Evolutionary conservation across 2,329 filamentous ascomycete genomes (phyloP).

Genomic region (Acephala macrosclerotiorum): DNA sequence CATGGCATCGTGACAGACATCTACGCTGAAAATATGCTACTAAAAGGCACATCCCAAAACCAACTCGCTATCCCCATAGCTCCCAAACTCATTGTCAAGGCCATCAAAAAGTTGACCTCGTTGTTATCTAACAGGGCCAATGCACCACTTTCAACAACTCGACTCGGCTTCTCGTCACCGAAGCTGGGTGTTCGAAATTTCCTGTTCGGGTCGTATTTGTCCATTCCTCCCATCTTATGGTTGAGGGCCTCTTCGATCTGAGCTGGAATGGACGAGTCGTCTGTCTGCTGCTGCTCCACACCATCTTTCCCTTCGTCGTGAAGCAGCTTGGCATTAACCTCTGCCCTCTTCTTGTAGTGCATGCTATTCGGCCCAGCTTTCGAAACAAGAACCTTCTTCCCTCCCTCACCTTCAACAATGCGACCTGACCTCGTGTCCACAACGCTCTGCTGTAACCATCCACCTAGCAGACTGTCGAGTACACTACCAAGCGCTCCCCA

Average conservation of each 20-base stretch:
- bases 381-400: slow-evolving; percentile 62
- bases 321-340: slow-evolving; percentile 51
- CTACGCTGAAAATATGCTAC: slow-evolving; percentile 46
- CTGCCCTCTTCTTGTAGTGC: slow-evolving; percentile 45
- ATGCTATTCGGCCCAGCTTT: slow-evolving; percentile 40
- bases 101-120: slow-evolving; percentile 94
- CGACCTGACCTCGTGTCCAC: slow-evolving; percentile 84
- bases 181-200: slow-evolving; percentile 60
- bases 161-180: slow-evolving; percentile 57
- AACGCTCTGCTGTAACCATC: slow-evolving; percentile 84
- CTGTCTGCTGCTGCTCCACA: slow-evolving; percentile 48
- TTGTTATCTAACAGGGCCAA: slow-evolving; percentile 90
- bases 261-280: slow-evolving; percentile 36
- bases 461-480: slow-evolving; percentile 87
- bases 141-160: slow-evolving; percentile 66
- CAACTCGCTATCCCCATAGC: slow-evolving; percentile 72
- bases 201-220: slow-evolving; percentile 58
- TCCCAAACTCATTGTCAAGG: slow-evolving; percentile 77
- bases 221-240: slow-evolving; percentile 47
- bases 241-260: slow-evolving; percentile 46
- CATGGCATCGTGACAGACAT: neutral
- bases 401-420: slow-evolving; percentile 87
- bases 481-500: slow-evolving; percentile 84
- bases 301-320: slow-evolving; percentile 54
- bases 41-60: slow-evolving; percentile 65